Conservation (phyloP, 805 yeast genomes). For the Pichia occidentalis region DNA sequence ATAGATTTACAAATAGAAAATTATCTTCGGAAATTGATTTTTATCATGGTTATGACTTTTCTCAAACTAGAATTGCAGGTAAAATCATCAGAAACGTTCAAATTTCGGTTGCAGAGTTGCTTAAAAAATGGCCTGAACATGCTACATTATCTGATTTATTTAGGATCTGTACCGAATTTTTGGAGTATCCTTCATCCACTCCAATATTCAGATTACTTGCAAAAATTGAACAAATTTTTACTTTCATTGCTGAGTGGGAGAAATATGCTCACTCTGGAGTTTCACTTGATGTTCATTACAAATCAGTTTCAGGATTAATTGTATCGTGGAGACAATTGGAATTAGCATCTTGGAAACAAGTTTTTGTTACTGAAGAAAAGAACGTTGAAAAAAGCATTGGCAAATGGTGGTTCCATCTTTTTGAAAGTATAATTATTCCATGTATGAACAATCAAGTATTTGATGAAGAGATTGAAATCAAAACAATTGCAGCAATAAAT, state of each 20-base stretch:
- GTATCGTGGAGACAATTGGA: slow-evolving; percentile 91
- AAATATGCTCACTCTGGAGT: slow-evolving; percentile 79
- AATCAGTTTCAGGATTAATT: slow-evolving; percentile 56
- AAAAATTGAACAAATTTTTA: slow-evolving; percentile 81
- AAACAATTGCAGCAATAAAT: slow-evolving; percentile 55
- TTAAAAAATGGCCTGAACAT: slow-evolving; percentile 89
- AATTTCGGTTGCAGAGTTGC: slow-evolving; percentile 39
- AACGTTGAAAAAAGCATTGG: slow-evolving; percentile 46
- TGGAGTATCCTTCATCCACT: slow-evolving; percentile 52
- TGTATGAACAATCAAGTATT: slow-evolving; percentile 35
- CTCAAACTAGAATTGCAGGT: slow-evolving; percentile 58
- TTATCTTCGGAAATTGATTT: slow-evolving; percentile 40
- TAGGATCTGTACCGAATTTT: slow-evolving; percentile 59
- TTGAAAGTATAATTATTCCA: slow-evolving; percentile 67
- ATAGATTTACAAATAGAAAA: slow-evolving; percentile 21
- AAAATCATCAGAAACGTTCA: slow-evolving; percentile 38
- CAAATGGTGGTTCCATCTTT: slow-evolving; percentile 88
- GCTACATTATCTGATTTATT: slow-evolving; percentile 70
- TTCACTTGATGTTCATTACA: slow-evolving; percentile 50
- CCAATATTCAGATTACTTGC: slow-evolving; percentile 75
- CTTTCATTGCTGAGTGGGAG: slow-evolving; percentile 86
- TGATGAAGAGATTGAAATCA: slow-evolving; percentile 28
- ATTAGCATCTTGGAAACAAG: slow-evolving; percentile 73
- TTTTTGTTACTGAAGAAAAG: slow-evolving; percentile 60
- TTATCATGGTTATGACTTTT: slow-evolving; percentile 55